Conservation (phyloP, 495 filamentous ascomycete species). For the Neurospora sublineolata region DNA sequence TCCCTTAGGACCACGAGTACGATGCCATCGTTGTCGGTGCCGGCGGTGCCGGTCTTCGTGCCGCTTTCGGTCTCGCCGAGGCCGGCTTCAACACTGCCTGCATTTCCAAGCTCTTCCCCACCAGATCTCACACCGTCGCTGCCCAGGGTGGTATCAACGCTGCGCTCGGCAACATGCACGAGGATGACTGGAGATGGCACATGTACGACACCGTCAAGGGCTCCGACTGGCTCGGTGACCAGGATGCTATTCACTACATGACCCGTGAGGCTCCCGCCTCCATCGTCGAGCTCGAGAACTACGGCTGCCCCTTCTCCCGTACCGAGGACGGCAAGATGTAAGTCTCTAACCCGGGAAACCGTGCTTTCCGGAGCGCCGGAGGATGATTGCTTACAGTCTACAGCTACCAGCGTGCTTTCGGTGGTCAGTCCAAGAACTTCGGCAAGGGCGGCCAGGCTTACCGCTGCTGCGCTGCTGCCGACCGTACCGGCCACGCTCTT, state of each 20-base stretch:
- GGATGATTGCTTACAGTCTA: slow-evolving; percentile 3
- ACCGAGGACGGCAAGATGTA: slow-evolving; percentile 92
- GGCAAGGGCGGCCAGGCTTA: slow-evolving; percentile 97
- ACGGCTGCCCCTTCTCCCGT: slow-evolving; percentile 94
- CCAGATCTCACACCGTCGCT: slow-evolving; percentile 88
- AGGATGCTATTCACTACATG: slow-evolving; percentile 99
- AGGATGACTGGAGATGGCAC: slow-evolving; percentile 98
- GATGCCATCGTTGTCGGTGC: slow-evolving; percentile 90
- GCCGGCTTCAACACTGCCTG: slow-evolving; percentile 97
- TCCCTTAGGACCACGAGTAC: slow-evolving; percentile 43
- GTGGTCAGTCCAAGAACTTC: slow-evolving; percentile 88
- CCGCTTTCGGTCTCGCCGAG: slow-evolving; percentile 92
- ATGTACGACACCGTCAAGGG: slow-evolving; percentile 99
- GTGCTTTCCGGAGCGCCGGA: background rate
- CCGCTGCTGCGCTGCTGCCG: slow-evolving; percentile 88
- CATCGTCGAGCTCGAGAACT: slow-evolving; percentile 92
- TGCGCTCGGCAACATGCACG: slow-evolving; percentile 78
- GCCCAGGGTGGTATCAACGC: slow-evolving; percentile 94
- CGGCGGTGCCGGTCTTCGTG: slow-evolving; percentile 85
- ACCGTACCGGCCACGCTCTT: slow-evolving; percentile 90
- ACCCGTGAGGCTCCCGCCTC: slow-evolving; percentile 84
- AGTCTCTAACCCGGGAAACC: slow-evolving; percentile 7
- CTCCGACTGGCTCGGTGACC: slow-evolving; percentile 96
- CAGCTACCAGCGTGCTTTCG: slow-evolving; percentile 89
- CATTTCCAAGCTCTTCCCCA: slow-evolving; percentile 97